phyloP scores from a whole-genome alignment of 352 stramenopile genomes.

The Aphanomyces euteiches region DNA sequence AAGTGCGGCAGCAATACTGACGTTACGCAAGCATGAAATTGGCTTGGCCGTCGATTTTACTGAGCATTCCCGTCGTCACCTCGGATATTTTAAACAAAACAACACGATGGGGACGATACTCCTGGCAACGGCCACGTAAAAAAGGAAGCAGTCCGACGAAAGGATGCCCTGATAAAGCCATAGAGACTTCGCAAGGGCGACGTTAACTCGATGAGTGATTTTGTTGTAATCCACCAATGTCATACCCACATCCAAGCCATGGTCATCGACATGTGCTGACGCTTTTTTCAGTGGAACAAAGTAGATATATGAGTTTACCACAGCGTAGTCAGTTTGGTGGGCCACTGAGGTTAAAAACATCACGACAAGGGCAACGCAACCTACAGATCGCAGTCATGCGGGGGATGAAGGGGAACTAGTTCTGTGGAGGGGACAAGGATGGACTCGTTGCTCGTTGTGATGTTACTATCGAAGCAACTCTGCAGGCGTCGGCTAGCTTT shows the following conservation, averaged over 20 bases:
- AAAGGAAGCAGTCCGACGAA: constrained; percentile 15
- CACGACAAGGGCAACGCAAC: no score
- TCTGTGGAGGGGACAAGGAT: no score
- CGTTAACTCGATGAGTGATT: constrained; percentile 2
- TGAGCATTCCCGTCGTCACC: not conserved
- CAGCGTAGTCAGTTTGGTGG: not conserved
- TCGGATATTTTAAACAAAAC: not conserved
- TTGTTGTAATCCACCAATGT: constrained; percentile 23
- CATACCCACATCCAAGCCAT: constrained; percentile 23
- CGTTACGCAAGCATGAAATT: not conserved
- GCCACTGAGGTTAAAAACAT: no score
- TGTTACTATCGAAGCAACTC: no score
- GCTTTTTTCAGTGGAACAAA: not conserved
- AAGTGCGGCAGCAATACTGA: not conserved
- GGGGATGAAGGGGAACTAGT: no score
- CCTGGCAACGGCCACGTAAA: constrained; percentile 9
- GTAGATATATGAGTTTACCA: constrained; percentile 11
- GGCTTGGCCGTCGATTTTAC: not conserved
- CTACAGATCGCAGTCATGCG: no score
- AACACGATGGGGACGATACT: no score
- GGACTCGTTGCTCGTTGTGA: no score
- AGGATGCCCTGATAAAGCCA: constrained; percentile 21
- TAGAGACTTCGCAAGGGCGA: constrained; percentile 20
- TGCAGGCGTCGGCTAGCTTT: no score
- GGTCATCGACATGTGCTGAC: not conserved